Evolutionary conservation across 2,329 filamentous ascomycete species (phyloP).

Genomic region (Aschersonia sp.): DNA sequence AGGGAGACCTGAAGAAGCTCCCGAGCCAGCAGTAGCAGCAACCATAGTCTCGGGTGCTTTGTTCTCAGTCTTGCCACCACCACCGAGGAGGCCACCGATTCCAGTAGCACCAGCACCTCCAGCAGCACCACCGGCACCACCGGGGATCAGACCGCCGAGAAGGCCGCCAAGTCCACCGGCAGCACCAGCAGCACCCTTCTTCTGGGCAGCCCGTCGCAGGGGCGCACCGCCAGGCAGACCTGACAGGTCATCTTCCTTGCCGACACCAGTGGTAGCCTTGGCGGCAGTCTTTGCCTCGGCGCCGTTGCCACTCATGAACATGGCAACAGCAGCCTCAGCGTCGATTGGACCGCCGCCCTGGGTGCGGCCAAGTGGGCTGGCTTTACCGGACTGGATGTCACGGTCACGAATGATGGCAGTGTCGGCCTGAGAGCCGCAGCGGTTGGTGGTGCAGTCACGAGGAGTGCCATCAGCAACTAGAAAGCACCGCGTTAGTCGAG

Average conservation of each 20-base stretch:
- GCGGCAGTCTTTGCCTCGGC: neutral
- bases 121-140: neutral
- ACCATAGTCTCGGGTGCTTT: slow-evolving; percentile 34
- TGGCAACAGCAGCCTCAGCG: slow-evolving; percentile 38
- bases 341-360: slow-evolving; percentile 43
- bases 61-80: slow-evolving; percentile 23
- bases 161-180: neutral
- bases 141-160: slow-evolving; percentile 3
- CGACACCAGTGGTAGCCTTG: slow-evolving; percentile 19
- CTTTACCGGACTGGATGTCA: slow-evolving; percentile 37
- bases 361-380: slow-evolving; percentile 49
- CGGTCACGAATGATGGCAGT: slow-evolving; percentile 52
- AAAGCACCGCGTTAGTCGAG: slow-evolving; percentile 2
- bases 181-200: neutral
- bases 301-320: slow-evolving; percentile 39
- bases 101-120: no score
- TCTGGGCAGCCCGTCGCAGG: neutral
- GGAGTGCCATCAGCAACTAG: slow-evolving; percentile 51
- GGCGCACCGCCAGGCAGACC: slow-evolving; percentile 5
- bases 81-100: slow-evolving; percentile 3
- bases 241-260: slow-evolving; percentile 29
- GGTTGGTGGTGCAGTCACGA: slow-evolving; percentile 46
- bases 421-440: slow-evolving; percentile 51
- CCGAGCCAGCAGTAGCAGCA: slow-evolving; percentile 36
- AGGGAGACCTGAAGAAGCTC: slow-evolving; percentile 38